Conservation (phyloP, 2,329 filamentous ascomycete species). For the Cordyceps cateniannulata region DNA sequence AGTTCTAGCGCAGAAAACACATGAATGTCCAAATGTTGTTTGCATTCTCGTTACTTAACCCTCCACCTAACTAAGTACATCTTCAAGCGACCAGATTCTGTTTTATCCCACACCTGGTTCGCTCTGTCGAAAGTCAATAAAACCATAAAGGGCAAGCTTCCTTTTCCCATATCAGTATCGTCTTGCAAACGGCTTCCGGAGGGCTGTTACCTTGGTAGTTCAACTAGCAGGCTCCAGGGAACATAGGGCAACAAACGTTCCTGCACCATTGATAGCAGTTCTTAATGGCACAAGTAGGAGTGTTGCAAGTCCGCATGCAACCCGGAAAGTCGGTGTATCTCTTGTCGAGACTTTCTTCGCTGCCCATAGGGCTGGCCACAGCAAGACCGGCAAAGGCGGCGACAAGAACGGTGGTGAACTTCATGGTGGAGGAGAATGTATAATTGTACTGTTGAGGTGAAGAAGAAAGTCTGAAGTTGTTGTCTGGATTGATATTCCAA, state of each 20-base stretch:
- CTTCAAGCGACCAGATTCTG: neutral
- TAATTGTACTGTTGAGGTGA: neutral
- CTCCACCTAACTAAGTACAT: neutral
- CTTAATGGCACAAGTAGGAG: conserved; percentile 10
- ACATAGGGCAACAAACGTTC: neutral
- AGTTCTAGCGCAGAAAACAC: neutral
- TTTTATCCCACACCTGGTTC: neutral
- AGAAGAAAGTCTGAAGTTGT: neutral
- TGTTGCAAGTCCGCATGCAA: conserved; percentile 11
- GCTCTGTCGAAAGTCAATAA: neutral
- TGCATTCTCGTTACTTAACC: neutral
- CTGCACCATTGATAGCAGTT: conserved; percentile 12
- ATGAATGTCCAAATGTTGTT: neutral
- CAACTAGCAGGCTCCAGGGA: neutral
- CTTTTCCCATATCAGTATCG: neutral
- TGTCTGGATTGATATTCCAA: neutral
- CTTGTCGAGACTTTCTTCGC: conserved; percentile 10
- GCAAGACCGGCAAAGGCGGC: conserved; percentile 8
- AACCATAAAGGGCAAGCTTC: neutral
- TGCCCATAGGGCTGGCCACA: conserved; percentile 3
- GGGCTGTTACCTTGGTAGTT: neutral
- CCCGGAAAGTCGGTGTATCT: conserved; percentile 11
- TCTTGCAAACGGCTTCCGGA: neutral
- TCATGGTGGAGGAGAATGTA: neutral
- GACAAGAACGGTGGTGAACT: conserved; percentile 7